Conservation (phyloP, 495 filamentous ascomycete genomes). For the Xylaria castorea region DNA sequence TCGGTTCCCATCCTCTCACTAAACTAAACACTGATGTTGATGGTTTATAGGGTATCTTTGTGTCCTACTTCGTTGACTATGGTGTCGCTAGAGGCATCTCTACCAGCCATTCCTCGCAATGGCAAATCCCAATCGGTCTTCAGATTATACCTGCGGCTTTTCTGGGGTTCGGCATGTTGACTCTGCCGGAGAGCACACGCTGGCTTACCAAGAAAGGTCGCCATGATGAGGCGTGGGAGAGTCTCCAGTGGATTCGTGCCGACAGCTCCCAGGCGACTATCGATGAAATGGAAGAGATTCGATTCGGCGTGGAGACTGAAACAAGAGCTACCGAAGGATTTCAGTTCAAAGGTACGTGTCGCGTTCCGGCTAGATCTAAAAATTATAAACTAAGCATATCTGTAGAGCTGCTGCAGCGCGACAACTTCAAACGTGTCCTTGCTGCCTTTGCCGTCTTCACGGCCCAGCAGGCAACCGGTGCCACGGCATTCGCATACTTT, state of each 20-base stretch:
- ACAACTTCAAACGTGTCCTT: conserved; percentile 46
- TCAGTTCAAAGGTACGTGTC: conserved; percentile 30
- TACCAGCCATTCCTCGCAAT: conserved; percentile 49
- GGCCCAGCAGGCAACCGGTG: conserved; percentile 53
- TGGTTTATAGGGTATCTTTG: conserved; percentile 51
- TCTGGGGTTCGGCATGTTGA: conserved; percentile 53
- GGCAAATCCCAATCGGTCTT: conserved; percentile 60
- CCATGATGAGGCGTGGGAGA: conserved; percentile 55
- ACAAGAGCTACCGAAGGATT: conserved; percentile 38
- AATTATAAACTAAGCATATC: conserved; percentile 3
- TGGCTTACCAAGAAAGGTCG: conserved; percentile 58
- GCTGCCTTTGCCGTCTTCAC: conserved; percentile 59
- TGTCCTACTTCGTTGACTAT: conserved; percentile 62
- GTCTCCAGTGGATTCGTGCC: conserved; percentile 57
- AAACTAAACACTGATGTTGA: background rate
- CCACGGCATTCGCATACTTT: conserved; percentile 44
- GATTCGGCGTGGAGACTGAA: conserved; percentile 48
- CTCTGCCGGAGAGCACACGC: conserved; percentile 54
- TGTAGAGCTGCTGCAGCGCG: conserved; percentile 43
- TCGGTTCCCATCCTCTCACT: background rate
- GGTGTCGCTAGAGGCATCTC: conserved; percentile 45
- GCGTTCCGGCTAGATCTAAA: background rate
- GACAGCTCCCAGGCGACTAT: conserved; percentile 42
- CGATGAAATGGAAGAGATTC: conserved; percentile 52
- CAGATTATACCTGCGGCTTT: conserved; percentile 55